A percentile compares a stretch with the other conserved stretches of the same genome.
Evolutionary conservation across 1,139 yeast genomes (phyloP).

Genomic region (Diutina catenulata): DNA sequence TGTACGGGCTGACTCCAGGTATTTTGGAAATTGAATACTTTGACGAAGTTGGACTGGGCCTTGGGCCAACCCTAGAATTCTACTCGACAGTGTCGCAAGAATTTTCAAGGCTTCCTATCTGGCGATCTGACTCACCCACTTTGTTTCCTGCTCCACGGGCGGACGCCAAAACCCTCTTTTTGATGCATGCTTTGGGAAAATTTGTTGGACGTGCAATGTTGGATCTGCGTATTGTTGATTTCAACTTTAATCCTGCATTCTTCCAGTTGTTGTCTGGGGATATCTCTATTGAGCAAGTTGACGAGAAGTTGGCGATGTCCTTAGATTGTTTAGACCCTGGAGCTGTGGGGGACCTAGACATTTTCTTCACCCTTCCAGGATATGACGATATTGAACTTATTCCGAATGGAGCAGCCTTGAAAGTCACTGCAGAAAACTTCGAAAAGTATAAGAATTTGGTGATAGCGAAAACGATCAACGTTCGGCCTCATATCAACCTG

Average conservation of each 20-base stretch:
- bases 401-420: conserved; percentile 39
- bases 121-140: conserved; percentile 28
- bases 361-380: conserved; percentile 74
- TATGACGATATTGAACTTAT: conserved; percentile 47
- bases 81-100: conserved; percentile 74
- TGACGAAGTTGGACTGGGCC: conserved; percentile 92
- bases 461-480: conserved; percentile 54
- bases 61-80: conserved; percentile 93
- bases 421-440: conserved; percentile 44
- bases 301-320: neutral
- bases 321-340: neutral
- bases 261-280: conserved; percentile 31
- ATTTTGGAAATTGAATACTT: conserved; percentile 78
- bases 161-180: conserved; percentile 25
- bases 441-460: conserved; percentile 46
- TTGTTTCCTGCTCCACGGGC: conserved; percentile 60
- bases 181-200: conserved; percentile 64
- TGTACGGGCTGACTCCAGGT: conserved; percentile 72
- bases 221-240: conserved; percentile 79
- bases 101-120: conserved; percentile 34
- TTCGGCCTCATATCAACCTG: conserved; percentile 50
- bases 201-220: conserved; percentile 80
- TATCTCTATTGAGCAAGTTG: neutral
- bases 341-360: conserved; percentile 16
- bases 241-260: conserved; percentile 62